A percentile compares a stretch with the other conserved stretches of the same genome.
Conservation (phyloP, 257 asterid species). For the Solanum chaucha region DNA sequence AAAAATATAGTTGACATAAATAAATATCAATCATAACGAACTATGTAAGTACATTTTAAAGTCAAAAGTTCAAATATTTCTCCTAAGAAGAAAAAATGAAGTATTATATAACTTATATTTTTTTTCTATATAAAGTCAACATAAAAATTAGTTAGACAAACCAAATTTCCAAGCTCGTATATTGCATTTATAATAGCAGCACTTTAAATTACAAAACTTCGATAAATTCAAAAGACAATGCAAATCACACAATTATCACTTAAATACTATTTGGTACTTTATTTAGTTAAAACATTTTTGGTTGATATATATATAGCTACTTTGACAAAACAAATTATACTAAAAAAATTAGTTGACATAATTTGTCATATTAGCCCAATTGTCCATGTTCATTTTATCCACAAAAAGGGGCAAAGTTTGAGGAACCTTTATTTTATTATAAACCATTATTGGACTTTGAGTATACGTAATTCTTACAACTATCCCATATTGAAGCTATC, state of each 20-base stretch:
- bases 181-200: background rate
- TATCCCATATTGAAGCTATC: background rate
- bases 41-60: no score
- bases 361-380: background rate
- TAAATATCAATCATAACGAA: no score
- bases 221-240: background rate
- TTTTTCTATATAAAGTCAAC: background rate
- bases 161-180: background rate
- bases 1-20: no score
- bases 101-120: no score
- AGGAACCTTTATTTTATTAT: background rate
- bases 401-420: background rate
- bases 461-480: background rate
- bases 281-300: background rate
- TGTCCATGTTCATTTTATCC: background rate
- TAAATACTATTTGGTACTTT: background rate
- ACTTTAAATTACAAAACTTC: background rate
- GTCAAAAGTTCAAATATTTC: background rate
- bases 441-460: background rate
- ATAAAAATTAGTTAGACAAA: background rate
- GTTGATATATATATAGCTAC: background rate
- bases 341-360: background rate
- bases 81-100: background rate
- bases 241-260: background rate
- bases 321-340: background rate